phyloP scores from a whole-genome alignment of 139 green algal species.

The Haematococcus sp. region DNA sequence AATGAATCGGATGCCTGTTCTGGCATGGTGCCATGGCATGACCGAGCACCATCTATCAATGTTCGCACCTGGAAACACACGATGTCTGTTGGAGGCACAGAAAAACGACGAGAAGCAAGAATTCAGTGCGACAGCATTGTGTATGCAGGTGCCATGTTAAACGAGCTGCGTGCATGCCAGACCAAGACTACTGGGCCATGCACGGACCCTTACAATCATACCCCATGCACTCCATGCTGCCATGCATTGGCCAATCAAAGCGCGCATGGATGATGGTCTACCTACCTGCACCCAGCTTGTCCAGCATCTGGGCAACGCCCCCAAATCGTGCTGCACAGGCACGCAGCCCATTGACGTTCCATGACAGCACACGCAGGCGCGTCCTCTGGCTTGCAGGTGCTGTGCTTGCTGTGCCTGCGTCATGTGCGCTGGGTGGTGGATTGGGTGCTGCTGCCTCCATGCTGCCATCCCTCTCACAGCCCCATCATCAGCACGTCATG shows the following conservation, averaged over 20 bases:
- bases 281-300: conserved; percentile 3
- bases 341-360: not conserved
- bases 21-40: no score
- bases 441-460: no score
- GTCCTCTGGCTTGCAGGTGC: not conserved
- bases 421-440: no score
- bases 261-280: not conserved
- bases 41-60: not conserved
- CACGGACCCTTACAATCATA: not conserved
- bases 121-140: no score
- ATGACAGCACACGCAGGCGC: not conserved
- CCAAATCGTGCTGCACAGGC: conserved; percentile 1
- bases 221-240: not conserved
- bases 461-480: no score
- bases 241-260: no score
- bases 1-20: no score
- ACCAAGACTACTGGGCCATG: no score
- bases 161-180: no score
- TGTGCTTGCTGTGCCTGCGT: not conserved
- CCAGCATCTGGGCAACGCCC: not conserved
- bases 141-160: no score
- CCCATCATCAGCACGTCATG: no score
- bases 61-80: conserved; percentile 1
- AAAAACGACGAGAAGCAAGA: no score
- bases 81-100: conserved; percentile 15